Evolutionary conservation across 768 basidiomycete species (phyloP).

Genomic region (Boletus patriciae): DNA sequence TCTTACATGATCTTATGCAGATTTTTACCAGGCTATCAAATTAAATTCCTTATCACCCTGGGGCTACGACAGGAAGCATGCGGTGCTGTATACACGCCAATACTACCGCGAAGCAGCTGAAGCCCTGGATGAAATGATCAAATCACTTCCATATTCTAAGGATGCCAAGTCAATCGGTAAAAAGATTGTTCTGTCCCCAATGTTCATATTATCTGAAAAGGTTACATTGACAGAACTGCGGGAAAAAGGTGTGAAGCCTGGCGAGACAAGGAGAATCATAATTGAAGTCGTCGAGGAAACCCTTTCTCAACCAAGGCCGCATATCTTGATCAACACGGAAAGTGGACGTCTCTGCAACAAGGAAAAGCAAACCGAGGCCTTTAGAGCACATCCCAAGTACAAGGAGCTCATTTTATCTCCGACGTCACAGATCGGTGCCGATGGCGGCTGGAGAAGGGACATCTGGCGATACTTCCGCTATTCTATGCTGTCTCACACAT

Average conservation of each 20-base stretch:
- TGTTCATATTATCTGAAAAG: neutral
- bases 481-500: slow-evolving; percentile 21
- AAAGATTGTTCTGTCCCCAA: neutral
- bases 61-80: slow-evolving; percentile 18
- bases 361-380: slow-evolving; percentile 4
- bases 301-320: slow-evolving; percentile 6
- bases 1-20: neutral
- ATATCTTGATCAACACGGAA: slow-evolving; percentile 15
- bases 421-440: neutral
- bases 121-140: slow-evolving; percentile 11
- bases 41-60: slow-evolving; percentile 14
- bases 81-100: neutral
- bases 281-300: neutral
- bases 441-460: neutral
- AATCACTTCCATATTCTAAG: neutral
- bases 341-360: slow-evolving; percentile 16
- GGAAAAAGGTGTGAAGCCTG: slow-evolving; percentile 3
- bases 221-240: slow-evolving; percentile 5
- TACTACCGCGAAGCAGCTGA: slow-evolving; percentile 15
- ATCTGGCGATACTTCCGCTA: slow-evolving; percentile 18
- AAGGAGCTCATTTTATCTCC: slow-evolving; percentile 13
- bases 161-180: slow-evolving; percentile 9
- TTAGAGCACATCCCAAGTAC: slow-evolving; percentile 13
- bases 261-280: neutral
- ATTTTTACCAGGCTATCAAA: slow-evolving; percentile 11